Conservation (phyloP, 1,284 basidiomycete species). For the Limonomyces culmigenus region DNA sequence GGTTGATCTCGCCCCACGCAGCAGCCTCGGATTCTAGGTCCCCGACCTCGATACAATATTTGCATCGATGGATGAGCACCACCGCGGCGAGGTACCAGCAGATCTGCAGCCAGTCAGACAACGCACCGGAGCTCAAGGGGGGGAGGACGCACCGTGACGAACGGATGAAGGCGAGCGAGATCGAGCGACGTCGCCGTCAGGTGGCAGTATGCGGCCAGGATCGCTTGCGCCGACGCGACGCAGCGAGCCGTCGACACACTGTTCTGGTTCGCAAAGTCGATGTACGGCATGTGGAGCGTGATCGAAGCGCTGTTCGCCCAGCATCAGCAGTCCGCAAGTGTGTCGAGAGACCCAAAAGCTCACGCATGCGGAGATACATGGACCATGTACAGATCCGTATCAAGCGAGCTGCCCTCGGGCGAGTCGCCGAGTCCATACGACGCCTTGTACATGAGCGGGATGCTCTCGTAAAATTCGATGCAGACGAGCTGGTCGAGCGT, state of each 20-base stretch:
- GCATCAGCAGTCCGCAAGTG: constrained; percentile 3
- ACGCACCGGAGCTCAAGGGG: constrained; percentile 1
- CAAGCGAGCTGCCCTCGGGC: constrained; percentile 35
- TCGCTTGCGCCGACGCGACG: constrained; percentile 50
- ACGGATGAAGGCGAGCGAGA: constrained; percentile 62
- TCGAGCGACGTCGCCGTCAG: constrained; percentile 63
- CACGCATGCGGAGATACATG: constrained; percentile 72
- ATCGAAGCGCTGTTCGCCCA: constrained; percentile 47
- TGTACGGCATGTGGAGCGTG: constrained; percentile 65
- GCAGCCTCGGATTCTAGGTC: constrained; percentile 53
- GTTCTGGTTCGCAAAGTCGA: constrained; percentile 50
- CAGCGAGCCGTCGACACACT: constrained; percentile 54
- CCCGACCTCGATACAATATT: constrained; percentile 62
- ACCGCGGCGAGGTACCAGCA: constrained; percentile 79
- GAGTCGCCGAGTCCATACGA: constrained; percentile 41
- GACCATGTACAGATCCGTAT: constrained; percentile 72
- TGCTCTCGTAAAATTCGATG: constrained; percentile 44
- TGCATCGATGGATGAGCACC: constrained; percentile 69
- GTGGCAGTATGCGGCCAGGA: constrained; percentile 55
- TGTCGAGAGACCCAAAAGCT: constrained; percentile 14
- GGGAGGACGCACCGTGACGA: constrained; percentile 42
- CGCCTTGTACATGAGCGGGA: constrained; percentile 49
- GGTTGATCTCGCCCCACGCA: constrained; percentile 73
- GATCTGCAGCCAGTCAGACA: constrained; percentile 29
- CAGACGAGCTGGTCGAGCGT: constrained; percentile 51